phyloP scores from a whole-genome alignment of 352 stramenopile species.

The Pythium diclinum region DNA sequence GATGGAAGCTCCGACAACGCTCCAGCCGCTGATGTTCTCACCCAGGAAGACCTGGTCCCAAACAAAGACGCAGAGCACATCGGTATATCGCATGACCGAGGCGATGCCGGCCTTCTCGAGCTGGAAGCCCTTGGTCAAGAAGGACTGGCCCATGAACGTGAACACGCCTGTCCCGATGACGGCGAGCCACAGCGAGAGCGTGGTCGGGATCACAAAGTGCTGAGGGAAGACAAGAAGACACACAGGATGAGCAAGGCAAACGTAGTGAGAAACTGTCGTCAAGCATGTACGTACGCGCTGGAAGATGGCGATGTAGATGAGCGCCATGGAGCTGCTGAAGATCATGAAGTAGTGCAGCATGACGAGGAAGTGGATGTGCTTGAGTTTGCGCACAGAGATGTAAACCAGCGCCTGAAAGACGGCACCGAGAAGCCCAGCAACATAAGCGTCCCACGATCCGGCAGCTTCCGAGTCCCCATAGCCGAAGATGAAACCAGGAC shows the following conservation, averaged over 20 bases:
- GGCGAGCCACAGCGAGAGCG: constrained; percentile 4
- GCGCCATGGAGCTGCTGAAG: constrained; percentile 8
- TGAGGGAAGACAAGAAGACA: not conserved
- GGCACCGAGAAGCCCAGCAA: constrained; percentile 8
- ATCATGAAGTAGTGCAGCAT: constrained; percentile 34
- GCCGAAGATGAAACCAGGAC: constrained; percentile 44
- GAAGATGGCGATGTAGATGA: constrained; percentile 19
- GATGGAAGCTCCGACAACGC: constrained; percentile 38
- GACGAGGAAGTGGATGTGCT: constrained; percentile 26
- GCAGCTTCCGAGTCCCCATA: not conserved
- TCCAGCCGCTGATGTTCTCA: constrained; percentile 28
- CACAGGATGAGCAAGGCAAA: not conserved
- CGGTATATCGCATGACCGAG: constrained; percentile 32
- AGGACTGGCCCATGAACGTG: constrained; percentile 26
- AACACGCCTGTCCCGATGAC: constrained; percentile 23
- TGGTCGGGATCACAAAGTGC: constrained; percentile 12
- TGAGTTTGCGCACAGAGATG: constrained; percentile 24
- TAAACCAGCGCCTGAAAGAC: constrained; percentile 23
- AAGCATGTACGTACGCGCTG: constrained; percentile 8
- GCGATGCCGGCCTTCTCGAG: constrained; percentile 30
- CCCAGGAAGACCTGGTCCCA: constrained; percentile 28
- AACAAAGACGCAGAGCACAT: constrained; percentile 33
- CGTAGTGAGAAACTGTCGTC: not conserved
- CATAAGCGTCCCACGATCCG: constrained; percentile 6
- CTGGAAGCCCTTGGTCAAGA: constrained; percentile 33